Percentiles rank a stretch among this genome's conserved stretches.
These are phyloP conservation scores for Scedosporium dehoogii DNA, from an alignment of 2,329 filamentous ascomycete species.

Conservation along the genomic window DNA sequence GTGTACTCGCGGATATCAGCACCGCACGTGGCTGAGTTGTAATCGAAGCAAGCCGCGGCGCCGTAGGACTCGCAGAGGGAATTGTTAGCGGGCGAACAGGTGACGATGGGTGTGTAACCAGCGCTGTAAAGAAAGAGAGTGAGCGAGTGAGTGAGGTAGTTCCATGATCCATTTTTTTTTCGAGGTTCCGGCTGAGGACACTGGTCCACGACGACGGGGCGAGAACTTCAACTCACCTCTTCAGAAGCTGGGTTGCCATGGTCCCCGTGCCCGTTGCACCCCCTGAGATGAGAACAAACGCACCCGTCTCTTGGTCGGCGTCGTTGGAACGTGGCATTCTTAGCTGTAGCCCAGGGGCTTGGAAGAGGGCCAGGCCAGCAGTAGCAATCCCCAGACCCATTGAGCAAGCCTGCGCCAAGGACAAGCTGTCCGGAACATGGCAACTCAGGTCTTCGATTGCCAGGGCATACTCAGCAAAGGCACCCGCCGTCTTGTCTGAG, in stretches of 20 bases:
- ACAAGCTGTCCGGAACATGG: not conserved
- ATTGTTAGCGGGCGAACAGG: not conserved
- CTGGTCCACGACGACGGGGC: no score
- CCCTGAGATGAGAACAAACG: no score
- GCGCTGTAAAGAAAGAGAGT: not conserved
- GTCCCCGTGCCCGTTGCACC: no score
- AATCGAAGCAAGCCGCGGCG: conserved; percentile 12
- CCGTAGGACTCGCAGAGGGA: conserved; percentile 5
- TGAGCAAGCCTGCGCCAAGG: conserved; percentile 1
- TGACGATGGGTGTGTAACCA: not conserved
- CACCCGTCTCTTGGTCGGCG: no score
- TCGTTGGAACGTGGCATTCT: no score
- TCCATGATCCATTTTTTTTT: no score
- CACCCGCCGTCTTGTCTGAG: not conserved
- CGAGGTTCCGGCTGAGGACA: no score
- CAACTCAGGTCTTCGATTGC: conserved; percentile 1
- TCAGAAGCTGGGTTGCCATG: no score
- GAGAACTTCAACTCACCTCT: not conserved
- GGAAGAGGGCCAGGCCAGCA: not conserved
- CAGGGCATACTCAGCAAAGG: conserved; percentile 2
- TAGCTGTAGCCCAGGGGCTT: no score
- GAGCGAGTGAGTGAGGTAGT: no score
- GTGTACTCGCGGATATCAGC: conserved; percentile 13
- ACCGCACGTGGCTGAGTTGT: conserved; percentile 11
- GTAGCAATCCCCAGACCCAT: not conserved